Conservation (phyloP, 2,329 filamentous ascomycete genomes). For the Botrytis deweyae region DNA sequence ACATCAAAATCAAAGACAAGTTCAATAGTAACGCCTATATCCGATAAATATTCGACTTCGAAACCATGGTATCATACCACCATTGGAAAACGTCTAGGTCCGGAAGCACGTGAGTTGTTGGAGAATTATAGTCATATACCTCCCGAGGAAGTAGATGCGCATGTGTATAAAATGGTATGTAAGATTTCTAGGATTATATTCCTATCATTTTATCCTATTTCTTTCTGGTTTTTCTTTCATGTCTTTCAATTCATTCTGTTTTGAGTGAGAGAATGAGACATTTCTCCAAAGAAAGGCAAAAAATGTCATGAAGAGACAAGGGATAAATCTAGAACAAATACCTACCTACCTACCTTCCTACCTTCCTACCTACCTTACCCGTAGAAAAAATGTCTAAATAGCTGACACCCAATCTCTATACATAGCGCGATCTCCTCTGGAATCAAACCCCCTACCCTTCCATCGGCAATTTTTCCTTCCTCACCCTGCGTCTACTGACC, state of each 20-base stretch:
- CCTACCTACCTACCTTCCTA: background rate
- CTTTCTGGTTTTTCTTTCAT: background rate
- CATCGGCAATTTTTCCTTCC: constrained; percentile 30
- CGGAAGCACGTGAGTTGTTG: constrained; percentile 25
- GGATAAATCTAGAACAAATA: background rate
- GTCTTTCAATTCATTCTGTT: background rate
- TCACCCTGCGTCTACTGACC: constrained; percentile 19
- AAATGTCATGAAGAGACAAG: background rate
- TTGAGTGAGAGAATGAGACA: background rate
- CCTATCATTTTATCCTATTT: background rate
- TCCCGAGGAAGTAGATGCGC: constrained; percentile 24
- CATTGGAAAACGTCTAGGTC: constrained; percentile 4
- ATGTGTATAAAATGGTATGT: constrained; percentile 28
- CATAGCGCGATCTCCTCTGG: constrained; percentile 30
- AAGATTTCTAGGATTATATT: background rate
- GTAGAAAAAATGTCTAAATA: background rate
- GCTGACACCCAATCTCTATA: background rate
- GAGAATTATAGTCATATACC: constrained; percentile 29
- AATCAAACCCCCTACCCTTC: constrained; percentile 32
- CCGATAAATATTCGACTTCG: constrained; percentile 11
- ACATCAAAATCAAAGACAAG: background rate
- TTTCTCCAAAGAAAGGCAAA: background rate
- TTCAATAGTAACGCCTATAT: background rate
- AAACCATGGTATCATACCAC: constrained; percentile 19
- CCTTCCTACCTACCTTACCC: background rate